Percentiles rank a stretch among this genome's conserved stretches.
phyloP scores from a whole-genome alignment of 2,329 filamentous ascomycete species.

The Penicillium sp. region DNA sequence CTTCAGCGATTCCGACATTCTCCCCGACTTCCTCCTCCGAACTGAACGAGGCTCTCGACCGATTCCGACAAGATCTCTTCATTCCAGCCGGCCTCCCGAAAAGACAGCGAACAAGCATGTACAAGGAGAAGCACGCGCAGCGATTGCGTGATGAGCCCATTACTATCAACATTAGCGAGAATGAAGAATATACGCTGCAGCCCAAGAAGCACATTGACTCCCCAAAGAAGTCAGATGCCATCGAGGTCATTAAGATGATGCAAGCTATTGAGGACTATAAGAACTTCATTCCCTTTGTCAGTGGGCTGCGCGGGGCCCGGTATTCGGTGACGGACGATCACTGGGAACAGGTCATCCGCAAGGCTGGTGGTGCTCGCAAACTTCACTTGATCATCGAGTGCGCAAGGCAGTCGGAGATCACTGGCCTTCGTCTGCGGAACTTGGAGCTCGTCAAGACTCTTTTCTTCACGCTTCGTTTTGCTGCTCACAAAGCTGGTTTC shows the following conservation, averaged over 20 bases:
- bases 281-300: constrained; percentile 42
- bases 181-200: constrained; percentile 41
- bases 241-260: constrained; percentile 36
- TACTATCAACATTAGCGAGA: constrained; percentile 38
- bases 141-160: constrained; percentile 41
- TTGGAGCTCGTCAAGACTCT: constrained; percentile 31
- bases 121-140: constrained; percentile 35
- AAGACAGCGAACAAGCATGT: constrained; percentile 41
- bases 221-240: constrained; percentile 34
- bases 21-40: constrained; percentile 39
- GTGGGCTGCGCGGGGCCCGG: constrained; percentile 35
- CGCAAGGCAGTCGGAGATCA: constrained; percentile 34
- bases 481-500: constrained; percentile 35
- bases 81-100: constrained; percentile 40
- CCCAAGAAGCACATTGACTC: constrained; percentile 34
- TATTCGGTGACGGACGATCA: constrained; percentile 22
- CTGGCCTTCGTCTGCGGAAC: constrained; percentile 36
- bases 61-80: constrained; percentile 46
- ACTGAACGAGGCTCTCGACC: constrained; percentile 40
- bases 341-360: constrained; percentile 39
- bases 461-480: constrained; percentile 39
- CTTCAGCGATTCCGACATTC: constrained; percentile 40
- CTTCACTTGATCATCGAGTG: constrained; percentile 37
- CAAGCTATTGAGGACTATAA: constrained; percentile 39
- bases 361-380: constrained; percentile 36